Base-by-base conservation (phyloP, 129 eudicot species). In the Escallonia herrerae region DNA sequence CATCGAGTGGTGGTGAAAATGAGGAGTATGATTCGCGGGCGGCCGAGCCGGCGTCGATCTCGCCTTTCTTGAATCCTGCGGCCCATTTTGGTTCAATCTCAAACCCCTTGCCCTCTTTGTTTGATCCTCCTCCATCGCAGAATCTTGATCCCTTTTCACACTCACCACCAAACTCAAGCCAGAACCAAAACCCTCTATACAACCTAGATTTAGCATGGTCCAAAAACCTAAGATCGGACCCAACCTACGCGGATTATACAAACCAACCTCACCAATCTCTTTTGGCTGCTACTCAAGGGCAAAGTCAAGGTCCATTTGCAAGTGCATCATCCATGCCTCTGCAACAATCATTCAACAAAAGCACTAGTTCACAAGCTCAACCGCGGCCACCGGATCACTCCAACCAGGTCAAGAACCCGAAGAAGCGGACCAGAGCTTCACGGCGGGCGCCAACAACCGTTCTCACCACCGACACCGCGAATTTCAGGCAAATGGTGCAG, bases 371-470 rank as follows among this genome's bases (percentile, higher is more conserved):
- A 44, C 52, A 51, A 56, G 22, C 56, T 58, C 43, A 69, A 61
- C 51, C 63, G 56, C 60, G 52, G 49, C 15, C 62, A 55, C 45
- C 68, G 12, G 76, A 77, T 4, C 64, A 66, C 13, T 68, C 79
- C 15, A 68, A 65, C 14, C 39, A 58, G 4, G 48, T 54, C 3
- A 86, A 80, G 66, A 86, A 84, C 67, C 90, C 95, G 2, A 83
- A 84, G 64, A 90, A 90, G 66, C 83, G 97, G 4, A 84, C 85
- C 3, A 72, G 97, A 50, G 97, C 97, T 38, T 90, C 97, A 4
- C 74, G 97, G 58, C 68, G 97, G 47, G 95, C 97, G n/a, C 97
- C 97, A 4, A 90, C 97, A 54, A 90, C 97, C 14, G 95, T 90
- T 0, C 84, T 90, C 13, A 84, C 89, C 0, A 90, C 97, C 38